A percentile compares a stretch with the other conserved stretches of the same genome.
Conservation (phyloP, 2,329 filamentous ascomycete species). For the Colletotrichum salicis region DNA sequence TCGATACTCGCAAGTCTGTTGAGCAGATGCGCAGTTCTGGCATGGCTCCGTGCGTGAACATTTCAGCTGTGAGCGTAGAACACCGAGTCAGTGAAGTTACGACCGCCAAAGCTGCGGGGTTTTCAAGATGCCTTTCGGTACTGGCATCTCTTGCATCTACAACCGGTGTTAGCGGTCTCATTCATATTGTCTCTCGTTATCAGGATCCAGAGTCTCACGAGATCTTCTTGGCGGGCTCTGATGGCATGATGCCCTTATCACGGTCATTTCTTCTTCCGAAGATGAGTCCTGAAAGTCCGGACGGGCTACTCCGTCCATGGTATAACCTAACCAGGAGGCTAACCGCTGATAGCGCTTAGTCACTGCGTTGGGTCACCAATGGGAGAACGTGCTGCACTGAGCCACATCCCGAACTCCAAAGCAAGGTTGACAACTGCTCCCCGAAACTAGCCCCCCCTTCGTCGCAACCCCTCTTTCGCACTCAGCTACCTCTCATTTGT, state of each 20-base stretch:
- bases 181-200: no score
- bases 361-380: background rate
- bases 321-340: background rate
- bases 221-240: no score
- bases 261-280: background rate
- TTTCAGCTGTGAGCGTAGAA: constrained; percentile 19
- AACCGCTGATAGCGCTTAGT: background rate
- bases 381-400: no score
- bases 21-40: constrained; percentile 23
- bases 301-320: background rate
- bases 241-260: background rate
- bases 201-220: no score
- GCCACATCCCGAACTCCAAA: background rate
- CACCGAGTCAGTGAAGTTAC: no score
- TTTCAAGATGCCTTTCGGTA: no score
- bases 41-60: constrained; percentile 36
- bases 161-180: no score
- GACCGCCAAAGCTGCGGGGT: no score
- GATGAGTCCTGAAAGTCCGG: background rate
- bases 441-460: no score
- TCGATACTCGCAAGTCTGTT: constrained; percentile 33
- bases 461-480: background rate
- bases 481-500: background rate
- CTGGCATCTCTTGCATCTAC: no score
- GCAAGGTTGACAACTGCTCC: no score